Conservation (phyloP, 2,329 filamentous ascomycete species). For the Harringtonia aguacate region DNA sequence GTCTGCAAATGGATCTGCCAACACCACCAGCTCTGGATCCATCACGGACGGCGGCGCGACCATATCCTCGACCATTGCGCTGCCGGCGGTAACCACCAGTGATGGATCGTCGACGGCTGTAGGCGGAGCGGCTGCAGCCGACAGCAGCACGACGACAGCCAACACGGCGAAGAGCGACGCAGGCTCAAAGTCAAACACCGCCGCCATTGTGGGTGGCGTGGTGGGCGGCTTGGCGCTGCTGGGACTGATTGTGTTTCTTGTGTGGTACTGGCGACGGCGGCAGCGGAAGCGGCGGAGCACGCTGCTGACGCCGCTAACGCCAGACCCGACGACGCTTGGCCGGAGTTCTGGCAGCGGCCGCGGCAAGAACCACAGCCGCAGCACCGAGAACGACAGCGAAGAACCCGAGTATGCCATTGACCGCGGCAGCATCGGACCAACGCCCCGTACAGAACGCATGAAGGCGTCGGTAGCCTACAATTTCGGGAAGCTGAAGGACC, state of each 20-base stretch:
- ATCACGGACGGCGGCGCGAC: too few species aligned
- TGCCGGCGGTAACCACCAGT: too few species aligned
- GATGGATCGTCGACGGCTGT: conserved; percentile 3
- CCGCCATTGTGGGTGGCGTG: conserved; percentile 39
- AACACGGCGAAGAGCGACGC: background rate
- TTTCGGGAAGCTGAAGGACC: conserved; percentile 23
- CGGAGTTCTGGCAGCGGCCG: background rate
- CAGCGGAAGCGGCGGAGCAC: conserved; percentile 33
- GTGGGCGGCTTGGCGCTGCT: conserved; percentile 37
- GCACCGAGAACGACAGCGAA: conserved; percentile 6
- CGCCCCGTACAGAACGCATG: conserved; percentile 30
- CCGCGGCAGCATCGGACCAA: conserved; percentile 37
- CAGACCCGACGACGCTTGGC: conserved; percentile 14
- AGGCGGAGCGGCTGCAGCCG: conserved; percentile 5
- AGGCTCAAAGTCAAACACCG: conserved; percentile 19
- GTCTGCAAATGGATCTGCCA: background rate
- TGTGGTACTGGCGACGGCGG: conserved; percentile 40
- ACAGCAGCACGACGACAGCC: conserved; percentile 7
- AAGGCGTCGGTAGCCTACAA: conserved; percentile 27
- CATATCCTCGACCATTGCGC: too few species aligned
- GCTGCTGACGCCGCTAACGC: conserved; percentile 35
- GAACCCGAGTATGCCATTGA: conserved; percentile 29
- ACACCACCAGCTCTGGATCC: too few species aligned
- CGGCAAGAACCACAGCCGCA: too few species aligned
- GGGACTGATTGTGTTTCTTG: conserved; percentile 32